These are phyloP conservation scores for Globisporangium abappressorium DNA, from an alignment of 352 stramenopile genomes.

Conservation along the genomic window DNA sequence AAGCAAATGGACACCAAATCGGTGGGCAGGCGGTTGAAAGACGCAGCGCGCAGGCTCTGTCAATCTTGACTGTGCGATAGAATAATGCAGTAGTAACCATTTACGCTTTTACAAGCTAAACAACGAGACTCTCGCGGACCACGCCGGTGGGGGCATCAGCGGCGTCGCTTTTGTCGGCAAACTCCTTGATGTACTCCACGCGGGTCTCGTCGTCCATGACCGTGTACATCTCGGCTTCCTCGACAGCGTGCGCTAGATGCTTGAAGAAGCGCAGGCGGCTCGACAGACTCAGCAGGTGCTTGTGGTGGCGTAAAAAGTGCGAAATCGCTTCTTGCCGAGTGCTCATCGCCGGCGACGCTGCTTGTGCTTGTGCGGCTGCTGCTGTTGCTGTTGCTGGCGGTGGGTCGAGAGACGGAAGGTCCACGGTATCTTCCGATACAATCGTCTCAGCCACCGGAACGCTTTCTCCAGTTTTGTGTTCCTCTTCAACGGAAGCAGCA, in stretches of 20 bases:
- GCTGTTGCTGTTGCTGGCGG: not conserved
- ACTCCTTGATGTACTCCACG: conserved; percentile 48
- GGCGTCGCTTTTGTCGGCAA: conserved; percentile 13
- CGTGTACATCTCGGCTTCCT: conserved; percentile 43
- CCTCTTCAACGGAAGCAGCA: not conserved
- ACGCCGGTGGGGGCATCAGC: not conserved
- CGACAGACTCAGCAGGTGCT: conserved; percentile 28
- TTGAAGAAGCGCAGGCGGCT: conserved; percentile 37
- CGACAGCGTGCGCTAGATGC: conserved; percentile 29
- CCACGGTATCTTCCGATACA: not conserved
- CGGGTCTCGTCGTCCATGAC: conserved; percentile 47
- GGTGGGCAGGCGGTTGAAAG: not conserved
- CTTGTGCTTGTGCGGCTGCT: not conserved
- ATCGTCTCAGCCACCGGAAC: not conserved
- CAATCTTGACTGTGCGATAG: not conserved
- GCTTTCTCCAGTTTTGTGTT: not conserved
- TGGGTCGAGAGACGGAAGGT: not conserved
- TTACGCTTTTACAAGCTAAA: not conserved
- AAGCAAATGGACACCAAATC: not conserved
- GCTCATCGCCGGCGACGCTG: conserved; percentile 16
- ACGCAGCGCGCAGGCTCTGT: not conserved
- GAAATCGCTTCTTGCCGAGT: conserved; percentile 31
- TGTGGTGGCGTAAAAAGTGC: conserved; percentile 44
- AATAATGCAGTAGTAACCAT: conserved; percentile 2
- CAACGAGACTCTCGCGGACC: not conserved